Conservation (phyloP, 2,329 filamentous ascomycete species). For the Scleromitrula shiraiana region DNA sequence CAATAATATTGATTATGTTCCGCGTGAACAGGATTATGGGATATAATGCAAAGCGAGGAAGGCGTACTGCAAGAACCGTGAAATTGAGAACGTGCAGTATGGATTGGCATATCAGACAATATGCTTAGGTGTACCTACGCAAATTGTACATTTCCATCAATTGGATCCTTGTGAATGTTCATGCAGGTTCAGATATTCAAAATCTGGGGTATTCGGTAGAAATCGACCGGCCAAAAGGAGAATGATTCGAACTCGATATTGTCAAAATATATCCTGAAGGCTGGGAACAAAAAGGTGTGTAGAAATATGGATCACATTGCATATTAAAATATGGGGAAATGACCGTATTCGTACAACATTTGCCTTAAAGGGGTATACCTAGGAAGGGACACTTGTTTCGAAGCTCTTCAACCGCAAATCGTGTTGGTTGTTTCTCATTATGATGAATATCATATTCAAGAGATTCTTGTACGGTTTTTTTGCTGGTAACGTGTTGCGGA, state of each 20-base stretch:
- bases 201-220: constrained; percentile 26
- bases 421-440: not conserved
- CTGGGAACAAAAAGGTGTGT: not conserved
- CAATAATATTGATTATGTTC: constrained; percentile 18
- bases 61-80: not conserved
- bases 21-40: constrained; percentile 13
- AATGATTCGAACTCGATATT: not conserved
- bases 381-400: too few species aligned
- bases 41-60: not conserved
- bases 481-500: constrained; percentile 7
- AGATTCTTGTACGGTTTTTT: not conserved
- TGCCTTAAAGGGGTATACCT: not conserved
- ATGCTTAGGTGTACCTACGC: constrained; percentile 14
- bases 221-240: constrained; percentile 18
- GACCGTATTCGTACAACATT: constrained; percentile 1
- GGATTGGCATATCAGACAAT: constrained; percentile 25
- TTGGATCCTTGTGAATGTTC: constrained; percentile 19
- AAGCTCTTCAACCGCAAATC: too few species aligned
- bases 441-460: not conserved
- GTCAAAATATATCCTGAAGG: not conserved
- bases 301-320: constrained; percentile 4
- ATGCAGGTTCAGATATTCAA: constrained; percentile 22
- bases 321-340: constrained; percentile 8
- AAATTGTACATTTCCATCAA: constrained; percentile 10
- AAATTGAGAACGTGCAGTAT: not conserved